Evolutionary conservation across 1,284 basidiomycete species (phyloP).

Genomic region (Gomphus sp.): DNA sequence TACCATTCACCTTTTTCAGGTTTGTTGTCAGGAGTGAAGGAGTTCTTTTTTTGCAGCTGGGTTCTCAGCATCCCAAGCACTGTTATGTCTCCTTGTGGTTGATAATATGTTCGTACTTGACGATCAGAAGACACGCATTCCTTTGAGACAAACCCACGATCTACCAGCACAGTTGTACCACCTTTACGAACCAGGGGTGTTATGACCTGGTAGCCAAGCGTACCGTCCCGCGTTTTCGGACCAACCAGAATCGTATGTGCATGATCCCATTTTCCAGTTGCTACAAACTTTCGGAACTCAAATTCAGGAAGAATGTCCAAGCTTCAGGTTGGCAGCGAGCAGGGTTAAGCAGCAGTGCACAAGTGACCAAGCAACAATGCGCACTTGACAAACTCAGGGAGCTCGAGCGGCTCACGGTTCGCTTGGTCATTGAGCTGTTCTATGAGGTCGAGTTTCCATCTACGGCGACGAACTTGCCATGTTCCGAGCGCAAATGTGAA

Average conservation of each 20-base stretch:
- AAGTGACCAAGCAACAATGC: slow-evolving; percentile 19
- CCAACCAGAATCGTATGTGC: slow-evolving; percentile 73
- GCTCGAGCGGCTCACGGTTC: slow-evolving; percentile 63
- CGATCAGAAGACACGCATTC: slow-evolving; percentile 30
- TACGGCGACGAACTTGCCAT: slow-evolving; percentile 87
- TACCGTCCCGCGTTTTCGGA: slow-evolving; percentile 83
- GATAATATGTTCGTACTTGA: slow-evolving; percentile 25
- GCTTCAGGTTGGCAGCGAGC: slow-evolving; percentile 22
- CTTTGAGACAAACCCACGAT: slow-evolving; percentile 84
- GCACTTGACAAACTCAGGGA: slow-evolving; percentile 87
- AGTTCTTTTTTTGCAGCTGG: slow-evolving; percentile 53
- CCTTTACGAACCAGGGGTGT: slow-evolving; percentile 75
- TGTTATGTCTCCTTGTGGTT: slow-evolving; percentile 44
- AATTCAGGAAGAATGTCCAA: slow-evolving; percentile 76
- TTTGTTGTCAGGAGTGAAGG: slow-evolving; percentile 85
- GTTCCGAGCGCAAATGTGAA: slow-evolving; percentile 88
- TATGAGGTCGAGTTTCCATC: slow-evolving; percentile 94
- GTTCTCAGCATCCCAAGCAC: slow-evolving; percentile 70
- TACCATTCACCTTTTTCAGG: slow-evolving; percentile 83
- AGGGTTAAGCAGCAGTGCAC: not conserved
- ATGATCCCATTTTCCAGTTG: slow-evolving; percentile 75
- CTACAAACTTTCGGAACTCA: slow-evolving; percentile 72
- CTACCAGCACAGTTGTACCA: slow-evolving; percentile 77
- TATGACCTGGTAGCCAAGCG: slow-evolving; percentile 79
- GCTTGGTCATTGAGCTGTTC: slow-evolving; percentile 93